Evolutionary conservation across 1,139 yeast species (phyloP), one percentile per base, ranked within the genome.

Genomic region (Suhomyces bolitotheri): DNA sequence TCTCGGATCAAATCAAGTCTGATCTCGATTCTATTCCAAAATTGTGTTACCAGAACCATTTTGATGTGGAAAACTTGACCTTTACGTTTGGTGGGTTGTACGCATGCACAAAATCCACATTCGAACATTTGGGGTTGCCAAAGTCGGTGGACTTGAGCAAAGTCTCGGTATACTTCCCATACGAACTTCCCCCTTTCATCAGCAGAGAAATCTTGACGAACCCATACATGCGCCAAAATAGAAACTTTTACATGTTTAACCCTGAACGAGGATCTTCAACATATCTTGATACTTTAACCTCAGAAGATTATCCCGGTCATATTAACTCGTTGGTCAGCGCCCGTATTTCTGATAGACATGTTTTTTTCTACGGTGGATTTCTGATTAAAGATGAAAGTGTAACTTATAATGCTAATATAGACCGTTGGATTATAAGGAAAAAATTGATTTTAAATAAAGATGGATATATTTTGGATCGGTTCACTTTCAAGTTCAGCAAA

Each of bases 361-460:
- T 62, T 9, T 68, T 71, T 43, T 64, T 64, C 39, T 67, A 56
- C 39, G 76, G 76, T 4, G 76, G 76, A 4, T 71, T 66, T 46
- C 51, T 49, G 40, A 42, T 71, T 16, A 43, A 44, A 15, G 50
- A 51, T 17, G 56, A 52, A 19, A 47, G 58, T 1, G 61, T 59
- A 2, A 40, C 43, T 4, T 58, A 61, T 37, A 38, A 50, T 14
- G 40, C 53, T 3, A 51, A 53, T 1, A 33, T 51, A 4, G 65
- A 63, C 32, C 46, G 67, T 13, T 71, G 75, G 75, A 51, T 68
- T 4, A 54, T 71, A 7, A 54, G 57, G 23, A 66, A 64, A 41
- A 53, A 51, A 25, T 37, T 70, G 7, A 43, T 46, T 6, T 42
- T 66, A 46, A 71, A 71, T 47, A 54, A 58, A 22, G 53, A 63